These are phyloP conservation scores for Thalassiosira hispida DNA, from an alignment of 352 stramenopile species.

Conservation along the genomic window DNA sequence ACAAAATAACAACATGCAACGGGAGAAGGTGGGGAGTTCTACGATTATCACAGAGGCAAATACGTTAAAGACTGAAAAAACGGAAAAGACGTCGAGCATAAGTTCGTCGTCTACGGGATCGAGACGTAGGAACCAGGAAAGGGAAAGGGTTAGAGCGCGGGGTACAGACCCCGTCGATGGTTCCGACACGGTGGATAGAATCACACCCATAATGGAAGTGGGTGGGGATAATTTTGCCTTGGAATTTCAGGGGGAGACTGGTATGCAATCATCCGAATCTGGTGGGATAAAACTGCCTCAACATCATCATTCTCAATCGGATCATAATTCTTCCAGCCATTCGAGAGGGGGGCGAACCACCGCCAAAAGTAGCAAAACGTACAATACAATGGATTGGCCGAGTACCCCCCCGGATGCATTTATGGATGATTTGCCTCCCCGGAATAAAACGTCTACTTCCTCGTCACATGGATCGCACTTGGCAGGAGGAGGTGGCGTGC, in stretches of 20 bases:
- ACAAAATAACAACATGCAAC: neutral
- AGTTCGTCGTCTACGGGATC: constrained; percentile 23
- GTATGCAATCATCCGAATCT: neutral
- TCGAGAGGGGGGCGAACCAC: neutral
- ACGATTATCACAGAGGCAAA: neutral
- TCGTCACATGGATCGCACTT: neutral
- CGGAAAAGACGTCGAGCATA: constrained; percentile 15
- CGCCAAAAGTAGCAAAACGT: neutral
- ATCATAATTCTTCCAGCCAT: neutral
- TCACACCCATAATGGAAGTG: constrained; percentile 18
- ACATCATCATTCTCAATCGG: neutral
- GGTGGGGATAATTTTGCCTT: constrained; percentile 13
- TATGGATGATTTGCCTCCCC: constrained; percentile 8
- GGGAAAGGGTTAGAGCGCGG: neutral
- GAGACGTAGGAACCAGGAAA: neutral
- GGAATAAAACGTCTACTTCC: neutral
- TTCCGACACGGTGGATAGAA: neutral
- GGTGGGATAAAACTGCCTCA: neutral
- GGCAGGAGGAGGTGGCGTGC: neutral
- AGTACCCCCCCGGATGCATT: neutral
- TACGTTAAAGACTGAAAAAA: neutral
- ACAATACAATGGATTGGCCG: constrained; percentile 1
- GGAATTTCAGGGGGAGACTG: constrained; percentile 3
- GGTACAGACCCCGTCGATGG: neutral
- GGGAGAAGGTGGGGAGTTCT: neutral